Evolutionary conservation across 306 rosid genomes (phyloP).

Genomic region (Malus asiatica): DNA sequence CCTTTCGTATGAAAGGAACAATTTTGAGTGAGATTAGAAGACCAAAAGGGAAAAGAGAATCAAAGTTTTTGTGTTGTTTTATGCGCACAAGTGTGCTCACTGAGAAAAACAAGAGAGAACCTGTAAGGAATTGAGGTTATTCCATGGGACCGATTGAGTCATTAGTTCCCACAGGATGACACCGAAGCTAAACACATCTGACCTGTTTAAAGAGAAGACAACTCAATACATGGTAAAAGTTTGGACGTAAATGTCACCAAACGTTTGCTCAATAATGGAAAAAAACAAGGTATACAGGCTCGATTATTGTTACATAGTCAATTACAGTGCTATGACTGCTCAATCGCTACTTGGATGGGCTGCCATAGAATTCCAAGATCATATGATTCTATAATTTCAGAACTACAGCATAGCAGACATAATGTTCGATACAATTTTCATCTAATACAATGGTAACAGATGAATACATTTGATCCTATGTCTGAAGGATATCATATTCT

Average conservation of each 20-base stretch:
- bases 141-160: slow-evolving; percentile 67
- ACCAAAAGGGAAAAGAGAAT: not conserved
- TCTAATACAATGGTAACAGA: not conserved
- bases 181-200: slow-evolving; percentile 72
- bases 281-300: not conserved
- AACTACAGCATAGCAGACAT: not conserved
- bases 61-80: not conserved
- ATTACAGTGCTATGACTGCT: not conserved
- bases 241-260: not conserved
- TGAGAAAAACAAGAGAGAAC: slow-evolving; percentile 21
- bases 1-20: slow-evolving; percentile 31
- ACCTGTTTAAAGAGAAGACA: slow-evolving; percentile 34
- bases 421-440: not conserved
- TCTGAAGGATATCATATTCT: not conserved
- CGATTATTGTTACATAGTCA: not conserved
- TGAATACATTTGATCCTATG: not conserved
- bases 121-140: slow-evolving; percentile 55
- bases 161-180: slow-evolving; percentile 72
- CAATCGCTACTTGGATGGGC: not conserved
- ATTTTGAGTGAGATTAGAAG: not conserved
- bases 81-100: not conserved
- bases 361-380: not conserved
- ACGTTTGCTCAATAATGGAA: not conserved
- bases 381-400: not conserved
- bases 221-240: not conserved